Evolutionary conservation across 805 yeast genomes (phyloP).

Genomic region (Kodamaea kaohsiungensis): DNA sequence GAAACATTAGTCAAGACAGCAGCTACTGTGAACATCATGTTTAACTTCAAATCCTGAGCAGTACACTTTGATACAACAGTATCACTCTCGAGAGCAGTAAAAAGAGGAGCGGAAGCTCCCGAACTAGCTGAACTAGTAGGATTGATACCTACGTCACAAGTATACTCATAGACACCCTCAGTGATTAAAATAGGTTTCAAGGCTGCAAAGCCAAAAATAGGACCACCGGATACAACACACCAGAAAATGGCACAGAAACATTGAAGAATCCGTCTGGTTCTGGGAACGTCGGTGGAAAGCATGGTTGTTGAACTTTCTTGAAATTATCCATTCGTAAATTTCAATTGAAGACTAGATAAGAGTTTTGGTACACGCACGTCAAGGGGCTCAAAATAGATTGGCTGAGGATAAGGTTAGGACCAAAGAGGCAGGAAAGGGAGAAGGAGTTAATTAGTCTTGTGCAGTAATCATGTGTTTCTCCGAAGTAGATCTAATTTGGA

Average conservation of each 20-base stretch:
- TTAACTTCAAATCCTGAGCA: slow-evolving; percentile 53
- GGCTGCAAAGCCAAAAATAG: slow-evolving; percentile 95
- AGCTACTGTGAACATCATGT: slow-evolving; percentile 59
- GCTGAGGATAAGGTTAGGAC: neutral
- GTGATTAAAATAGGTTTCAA: slow-evolving; percentile 76
- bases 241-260: slow-evolving; percentile 68
- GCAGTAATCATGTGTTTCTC: too few species aligned
- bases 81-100: neutral
- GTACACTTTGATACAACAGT: slow-evolving; percentile 43
- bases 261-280: slow-evolving; percentile 20
- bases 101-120: slow-evolving; percentile 5
- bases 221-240: slow-evolving; percentile 93
- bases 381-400: neutral
- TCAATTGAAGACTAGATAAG: neutral
- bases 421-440: neutral
- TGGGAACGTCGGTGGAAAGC: slow-evolving; percentile 8
- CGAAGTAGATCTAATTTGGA: too few species aligned
- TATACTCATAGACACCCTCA: slow-evolving; percentile 73
- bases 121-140: neutral
- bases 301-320: neutral
- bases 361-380: slow-evolving; percentile 1
- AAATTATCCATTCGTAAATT: neutral
- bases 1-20: slow-evolving; percentile 58
- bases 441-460: neutral
- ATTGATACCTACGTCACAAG: slow-evolving; percentile 44